phyloP scores from a whole-genome alignment of 1,284 basidiomycete genomes.

The Austroboletus rostrupii region DNA sequence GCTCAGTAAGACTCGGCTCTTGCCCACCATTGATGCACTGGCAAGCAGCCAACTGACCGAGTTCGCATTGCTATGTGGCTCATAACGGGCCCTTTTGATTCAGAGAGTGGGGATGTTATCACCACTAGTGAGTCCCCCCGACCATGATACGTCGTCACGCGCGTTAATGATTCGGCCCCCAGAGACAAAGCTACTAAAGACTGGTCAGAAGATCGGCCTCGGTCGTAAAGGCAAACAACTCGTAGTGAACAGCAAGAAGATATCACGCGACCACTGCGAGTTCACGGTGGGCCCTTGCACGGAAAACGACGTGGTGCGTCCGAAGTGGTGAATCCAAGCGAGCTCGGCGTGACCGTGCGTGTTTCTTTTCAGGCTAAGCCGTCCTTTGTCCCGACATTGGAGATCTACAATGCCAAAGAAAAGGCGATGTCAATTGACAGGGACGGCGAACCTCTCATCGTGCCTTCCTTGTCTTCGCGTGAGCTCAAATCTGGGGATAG shows the following conservation, averaged over 20 bases:
- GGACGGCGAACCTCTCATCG: conserved; percentile 22
- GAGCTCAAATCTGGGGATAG: conserved; percentile 49
- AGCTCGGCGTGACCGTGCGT: neutral
- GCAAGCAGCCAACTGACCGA: neutral
- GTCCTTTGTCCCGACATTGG: conserved; percentile 37
- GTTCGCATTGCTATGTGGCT: conserved; percentile 22
- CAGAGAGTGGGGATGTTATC: conserved; percentile 14
- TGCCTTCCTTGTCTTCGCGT: conserved; percentile 30
- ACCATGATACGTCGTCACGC: neutral
- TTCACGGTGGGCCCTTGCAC: conserved; percentile 51
- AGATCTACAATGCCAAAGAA: conserved; percentile 43
- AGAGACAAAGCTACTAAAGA: conserved; percentile 64
- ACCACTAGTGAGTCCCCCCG: conserved; percentile 20
- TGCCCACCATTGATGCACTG: neutral
- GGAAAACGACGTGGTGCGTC: conserved; percentile 50
- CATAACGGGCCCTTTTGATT: conserved; percentile 28
- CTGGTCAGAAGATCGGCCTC: conserved; percentile 46
- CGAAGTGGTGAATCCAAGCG: neutral
- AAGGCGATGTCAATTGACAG: conserved; percentile 41
- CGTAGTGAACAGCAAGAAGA: conserved; percentile 52
- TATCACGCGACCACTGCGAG: conserved; percentile 56
- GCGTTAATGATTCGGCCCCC: neutral
- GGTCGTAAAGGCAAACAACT: conserved; percentile 54
- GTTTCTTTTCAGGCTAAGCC: conserved; percentile 35
- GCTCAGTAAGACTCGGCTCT: neutral